phyloP scores from a whole-genome alignment of 768 basidiomycete genomes.

The Dacryopinax primogenitus region DNA sequence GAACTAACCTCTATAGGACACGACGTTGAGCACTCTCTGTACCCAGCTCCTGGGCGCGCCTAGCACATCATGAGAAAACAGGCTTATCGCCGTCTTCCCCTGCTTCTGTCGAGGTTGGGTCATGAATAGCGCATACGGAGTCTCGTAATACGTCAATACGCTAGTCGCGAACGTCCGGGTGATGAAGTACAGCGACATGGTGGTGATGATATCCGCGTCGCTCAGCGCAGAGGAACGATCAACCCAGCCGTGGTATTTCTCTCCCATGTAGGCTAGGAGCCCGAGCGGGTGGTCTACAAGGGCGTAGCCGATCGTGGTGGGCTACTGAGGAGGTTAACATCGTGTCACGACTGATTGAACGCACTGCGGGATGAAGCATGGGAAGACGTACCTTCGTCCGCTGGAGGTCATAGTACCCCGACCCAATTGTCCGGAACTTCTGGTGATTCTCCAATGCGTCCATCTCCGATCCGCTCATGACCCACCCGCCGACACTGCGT shows the following conservation, averaged over 20 bases:
- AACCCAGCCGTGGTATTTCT: conserved; percentile 17
- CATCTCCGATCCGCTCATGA: background rate
- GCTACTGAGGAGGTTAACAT: conserved; percentile 14
- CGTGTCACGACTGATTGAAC: background rate
- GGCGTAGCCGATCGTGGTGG: conserved; percentile 22
- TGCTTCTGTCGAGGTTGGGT: conserved; percentile 7
- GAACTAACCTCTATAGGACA: background rate
- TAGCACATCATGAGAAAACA: conserved; percentile 15
- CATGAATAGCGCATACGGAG: background rate
- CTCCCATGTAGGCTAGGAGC: conserved; percentile 22
- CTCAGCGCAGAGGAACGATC: background rate
- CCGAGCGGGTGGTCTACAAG: conserved; percentile 23
- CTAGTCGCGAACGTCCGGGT: conserved; percentile 17
- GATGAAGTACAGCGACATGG: conserved; percentile 18
- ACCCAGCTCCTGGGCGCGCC: conserved; percentile 2
- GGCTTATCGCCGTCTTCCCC: conserved; percentile 13
- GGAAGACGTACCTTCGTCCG: background rate
- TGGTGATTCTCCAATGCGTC: background rate
- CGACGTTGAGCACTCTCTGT: background rate
- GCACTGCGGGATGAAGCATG: background rate
- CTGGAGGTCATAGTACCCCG: background rate
- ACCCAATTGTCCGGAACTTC: background rate
- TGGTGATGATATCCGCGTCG: conserved; percentile 15
- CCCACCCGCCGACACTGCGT: background rate
- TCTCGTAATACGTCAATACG: conserved; percentile 18